Conservation (phyloP, 2,329 filamentous ascomycete species). For the Arthrobotrys musiformis region DNA sequence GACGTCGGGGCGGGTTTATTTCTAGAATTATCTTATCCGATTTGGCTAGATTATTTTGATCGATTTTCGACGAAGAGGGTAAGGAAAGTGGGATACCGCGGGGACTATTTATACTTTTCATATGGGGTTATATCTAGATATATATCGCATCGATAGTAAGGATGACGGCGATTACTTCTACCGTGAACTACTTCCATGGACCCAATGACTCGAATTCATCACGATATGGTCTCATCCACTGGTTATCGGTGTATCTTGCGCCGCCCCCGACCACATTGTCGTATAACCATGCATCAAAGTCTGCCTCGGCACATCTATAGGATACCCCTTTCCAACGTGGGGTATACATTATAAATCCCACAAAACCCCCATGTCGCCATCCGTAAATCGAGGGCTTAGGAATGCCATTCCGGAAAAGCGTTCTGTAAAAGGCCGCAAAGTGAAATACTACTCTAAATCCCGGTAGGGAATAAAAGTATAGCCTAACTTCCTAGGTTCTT, state of each 20-base stretch:
- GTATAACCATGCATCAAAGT: too few species aligned
- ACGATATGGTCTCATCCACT: not conserved
- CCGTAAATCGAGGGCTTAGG: not conserved
- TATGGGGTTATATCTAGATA: not conserved
- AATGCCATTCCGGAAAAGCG: not conserved
- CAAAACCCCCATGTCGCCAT: not conserved
- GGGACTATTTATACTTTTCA: conserved; percentile 20
- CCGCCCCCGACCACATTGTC: too few species aligned
- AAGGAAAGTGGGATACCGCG: not conserved
- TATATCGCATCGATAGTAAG: not conserved
- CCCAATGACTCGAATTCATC: not conserved
- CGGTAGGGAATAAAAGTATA: not conserved
- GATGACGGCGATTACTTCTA: not conserved
- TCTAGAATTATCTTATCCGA: not conserved
- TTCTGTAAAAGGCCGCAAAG: not conserved
- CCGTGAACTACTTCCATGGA: not conserved
- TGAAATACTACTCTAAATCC: conserved; percentile 15
- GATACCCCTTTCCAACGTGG: not conserved
- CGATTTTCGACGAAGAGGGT: not conserved
- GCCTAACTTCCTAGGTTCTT: conserved; percentile 14
- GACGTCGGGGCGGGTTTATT: not conserved
- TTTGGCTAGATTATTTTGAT: not conserved
- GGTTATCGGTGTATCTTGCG: not conserved
- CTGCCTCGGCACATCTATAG: not conserved
- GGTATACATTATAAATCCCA: conserved; percentile 14